phyloP scores from a whole-genome alignment of 2,329 filamentous ascomycete genomes.

The Teratosphaeria zuluensis region DNA sequence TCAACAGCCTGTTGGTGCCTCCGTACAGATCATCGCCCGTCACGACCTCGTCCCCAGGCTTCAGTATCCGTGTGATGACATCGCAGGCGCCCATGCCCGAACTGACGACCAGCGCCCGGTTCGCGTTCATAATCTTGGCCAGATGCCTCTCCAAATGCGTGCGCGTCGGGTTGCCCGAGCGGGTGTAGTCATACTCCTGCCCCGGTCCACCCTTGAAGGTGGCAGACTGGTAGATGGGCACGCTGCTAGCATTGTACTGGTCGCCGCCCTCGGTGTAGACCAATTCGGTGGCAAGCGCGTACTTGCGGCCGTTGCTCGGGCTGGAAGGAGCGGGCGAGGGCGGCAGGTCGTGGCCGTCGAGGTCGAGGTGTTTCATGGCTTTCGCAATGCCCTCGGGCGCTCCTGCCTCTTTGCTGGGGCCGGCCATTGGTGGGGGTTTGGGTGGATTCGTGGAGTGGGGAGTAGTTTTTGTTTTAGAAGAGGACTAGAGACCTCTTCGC shows the following conservation, averaged over 20 bases:
- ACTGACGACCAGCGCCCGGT: constrained; percentile 80
- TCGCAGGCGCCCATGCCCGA: constrained; percentile 97
- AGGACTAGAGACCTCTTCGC: constrained; percentile 24
- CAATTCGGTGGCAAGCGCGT: constrained; percentile 89
- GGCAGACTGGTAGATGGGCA: constrained; percentile 94
- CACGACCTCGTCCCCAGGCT: constrained; percentile 91
- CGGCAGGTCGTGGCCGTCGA: constrained; percentile 75
- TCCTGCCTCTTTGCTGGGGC: not conserved
- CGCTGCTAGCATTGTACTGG: constrained; percentile 92
- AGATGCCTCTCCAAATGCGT: constrained; percentile 93
- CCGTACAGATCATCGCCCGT: constrained; percentile 96
- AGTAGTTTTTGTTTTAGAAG: constrained; percentile 20
- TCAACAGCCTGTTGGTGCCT: constrained; percentile 85
- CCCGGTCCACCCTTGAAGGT: constrained; percentile 88
- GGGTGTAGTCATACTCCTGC: constrained; percentile 93
- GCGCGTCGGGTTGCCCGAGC: constrained; percentile 91
- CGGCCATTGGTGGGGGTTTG: constrained; percentile 5
- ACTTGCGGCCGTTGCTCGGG: constrained; percentile 74
- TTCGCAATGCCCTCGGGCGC: constrained; percentile 29
- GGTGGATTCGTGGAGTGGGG: constrained; percentile 18
- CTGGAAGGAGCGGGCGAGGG: constrained; percentile 90
- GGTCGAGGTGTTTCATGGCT: constrained; percentile 50
- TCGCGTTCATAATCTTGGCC: constrained; percentile 97
- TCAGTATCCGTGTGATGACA: constrained; percentile 83
- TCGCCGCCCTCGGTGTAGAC: constrained; percentile 94